A percentile compares a stretch with the other conserved stretches of the same genome.
Conservation (phyloP, 148 eudicot species). For the Nyssa sinensis region DNA sequence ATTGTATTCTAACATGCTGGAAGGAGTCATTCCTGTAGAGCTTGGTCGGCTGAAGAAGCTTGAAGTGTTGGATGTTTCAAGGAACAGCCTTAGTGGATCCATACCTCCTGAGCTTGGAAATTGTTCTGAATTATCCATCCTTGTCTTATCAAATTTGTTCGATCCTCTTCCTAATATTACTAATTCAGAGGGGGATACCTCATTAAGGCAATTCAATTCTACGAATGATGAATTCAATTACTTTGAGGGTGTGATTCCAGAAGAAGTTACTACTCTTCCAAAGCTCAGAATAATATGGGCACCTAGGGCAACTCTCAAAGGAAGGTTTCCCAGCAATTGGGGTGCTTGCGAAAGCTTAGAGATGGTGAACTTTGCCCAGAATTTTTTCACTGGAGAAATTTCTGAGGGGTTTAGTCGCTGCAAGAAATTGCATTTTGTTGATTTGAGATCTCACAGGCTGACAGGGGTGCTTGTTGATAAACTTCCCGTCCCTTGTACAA, state of each 20-base stretch:
- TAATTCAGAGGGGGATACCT: conserved; percentile 15
- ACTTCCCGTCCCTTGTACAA: conserved; percentile 41
- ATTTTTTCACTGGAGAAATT: conserved; percentile 38
- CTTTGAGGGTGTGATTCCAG: conserved; percentile 37
- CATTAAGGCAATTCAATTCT: conserved; percentile 11
- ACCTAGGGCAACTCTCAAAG: conserved; percentile 39
- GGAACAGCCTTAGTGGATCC: conserved; percentile 42
- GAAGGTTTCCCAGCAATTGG: conserved; percentile 39
- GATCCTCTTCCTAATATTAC: conserved; percentile 36
- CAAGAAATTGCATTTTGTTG: conserved; percentile 44
- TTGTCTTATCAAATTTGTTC: conserved; percentile 46
- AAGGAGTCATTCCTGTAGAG: conserved; percentile 44
- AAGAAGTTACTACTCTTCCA: conserved; percentile 23
- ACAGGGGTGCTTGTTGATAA: conserved; percentile 35
- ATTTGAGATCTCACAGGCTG: conserved; percentile 44
- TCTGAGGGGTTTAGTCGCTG: conserved; percentile 32
- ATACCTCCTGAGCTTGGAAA: conserved; percentile 42
- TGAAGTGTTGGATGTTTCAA: conserved; percentile 37
- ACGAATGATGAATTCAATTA: conserved; percentile 37
- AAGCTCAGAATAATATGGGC: conserved; percentile 50
- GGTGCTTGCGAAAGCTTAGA: conserved; percentile 43
- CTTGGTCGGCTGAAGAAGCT: conserved; percentile 38
- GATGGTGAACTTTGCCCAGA: conserved; percentile 48
- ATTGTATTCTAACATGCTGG: conserved; percentile 45
- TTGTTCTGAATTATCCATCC: conserved; percentile 38